phyloP scores from a whole-genome alignment of 176 grass and related monocot species.

The Aechmea fasciata region DNA sequence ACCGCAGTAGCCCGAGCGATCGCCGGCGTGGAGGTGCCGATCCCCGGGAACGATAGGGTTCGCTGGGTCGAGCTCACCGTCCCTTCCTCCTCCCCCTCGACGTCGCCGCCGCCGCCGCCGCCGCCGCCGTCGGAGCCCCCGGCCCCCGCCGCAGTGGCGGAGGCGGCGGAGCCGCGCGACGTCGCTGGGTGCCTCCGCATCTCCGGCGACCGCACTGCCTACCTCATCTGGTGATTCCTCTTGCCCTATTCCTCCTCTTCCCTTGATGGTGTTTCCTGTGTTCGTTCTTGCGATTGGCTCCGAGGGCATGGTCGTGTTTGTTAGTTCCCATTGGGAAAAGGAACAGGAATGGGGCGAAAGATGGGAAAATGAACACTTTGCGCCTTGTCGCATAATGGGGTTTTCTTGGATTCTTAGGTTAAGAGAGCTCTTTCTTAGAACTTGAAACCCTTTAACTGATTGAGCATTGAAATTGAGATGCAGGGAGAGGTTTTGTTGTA shows the following conservation, averaged over 20 bases:
- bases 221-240: conserved; percentile 52
- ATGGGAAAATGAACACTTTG: too few relatives aligned
- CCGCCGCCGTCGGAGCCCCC: conserved; percentile 35
- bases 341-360: too few relatives aligned
- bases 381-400: too few relatives aligned
- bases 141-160: background rate
- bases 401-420: too few relatives aligned
- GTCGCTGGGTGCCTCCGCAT: conserved; percentile 54
- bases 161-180: conserved; percentile 8
- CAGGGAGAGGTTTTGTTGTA: too few relatives aligned
- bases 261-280: conserved; percentile 7
- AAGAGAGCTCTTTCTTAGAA: too few relatives aligned
- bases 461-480: too few relatives aligned
- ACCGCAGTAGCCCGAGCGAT: conserved; percentile 23
- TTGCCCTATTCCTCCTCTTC: conserved; percentile 8
- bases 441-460: too few relatives aligned
- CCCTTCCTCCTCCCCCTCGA: conserved; percentile 35
- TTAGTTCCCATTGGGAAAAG: too few relatives aligned
- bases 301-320: too few relatives aligned
- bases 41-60: conserved; percentile 54
- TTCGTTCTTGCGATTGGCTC: background rate
- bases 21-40: conserved; percentile 63
- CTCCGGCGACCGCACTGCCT: conserved; percentile 30
- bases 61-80: conserved; percentile 72
- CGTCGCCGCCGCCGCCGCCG: conserved; percentile 22